Percentiles rank a stretch among this genome's conserved stretches.
phyloP scores from a whole-genome alignment of 805 yeast species.

The Kodamaea lidongshanica region DNA sequence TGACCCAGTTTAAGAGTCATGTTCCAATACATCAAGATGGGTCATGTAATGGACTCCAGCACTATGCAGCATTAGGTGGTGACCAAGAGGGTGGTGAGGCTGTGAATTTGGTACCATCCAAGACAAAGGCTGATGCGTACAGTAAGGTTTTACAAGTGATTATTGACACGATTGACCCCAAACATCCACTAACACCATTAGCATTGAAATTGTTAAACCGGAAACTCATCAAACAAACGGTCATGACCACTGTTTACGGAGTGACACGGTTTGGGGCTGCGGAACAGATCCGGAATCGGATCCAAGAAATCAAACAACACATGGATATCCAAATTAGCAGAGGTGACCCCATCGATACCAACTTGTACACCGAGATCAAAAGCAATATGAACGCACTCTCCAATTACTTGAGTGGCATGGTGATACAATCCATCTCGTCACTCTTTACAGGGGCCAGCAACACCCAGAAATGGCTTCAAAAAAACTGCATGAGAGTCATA shows the following conservation, averaged over 20 bases:
- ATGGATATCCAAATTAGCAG: conserved; percentile 7
- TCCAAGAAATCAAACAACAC: conserved; percentile 18
- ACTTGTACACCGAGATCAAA: background rate
- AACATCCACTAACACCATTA: conserved; percentile 8
- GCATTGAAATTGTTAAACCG: conserved; percentile 17
- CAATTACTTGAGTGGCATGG: conserved; percentile 16
- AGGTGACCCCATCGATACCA: conserved; percentile 1
- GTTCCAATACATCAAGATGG: conserved; percentile 41
- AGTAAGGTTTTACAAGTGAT: conserved; percentile 20
- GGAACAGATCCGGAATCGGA: conserved; percentile 23
- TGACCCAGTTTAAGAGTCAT: conserved; percentile 20
- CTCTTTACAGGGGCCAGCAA: conserved; percentile 28
- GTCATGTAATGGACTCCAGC: conserved; percentile 42
- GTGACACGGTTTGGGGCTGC: conserved; percentile 35
- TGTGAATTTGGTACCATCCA: conserved; percentile 28
- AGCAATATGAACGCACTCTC: conserved; percentile 6
- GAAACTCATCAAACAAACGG: conserved; percentile 35
- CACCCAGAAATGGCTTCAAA: conserved; percentile 32
- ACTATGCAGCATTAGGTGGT: conserved; percentile 38
- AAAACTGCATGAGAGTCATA: conserved; percentile 25
- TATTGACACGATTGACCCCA: conserved; percentile 10
- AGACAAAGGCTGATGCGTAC: conserved; percentile 24
- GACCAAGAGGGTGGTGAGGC: conserved; percentile 34
- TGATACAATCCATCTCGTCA: conserved; percentile 21
- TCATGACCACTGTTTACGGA: conserved; percentile 43